A percentile compares a stretch with the other conserved stretches of the same genome.
Evolutionary conservation across 495 filamentous ascomycete species (phyloP).

Genomic region (Thermochaetoides thermophila): DNA sequence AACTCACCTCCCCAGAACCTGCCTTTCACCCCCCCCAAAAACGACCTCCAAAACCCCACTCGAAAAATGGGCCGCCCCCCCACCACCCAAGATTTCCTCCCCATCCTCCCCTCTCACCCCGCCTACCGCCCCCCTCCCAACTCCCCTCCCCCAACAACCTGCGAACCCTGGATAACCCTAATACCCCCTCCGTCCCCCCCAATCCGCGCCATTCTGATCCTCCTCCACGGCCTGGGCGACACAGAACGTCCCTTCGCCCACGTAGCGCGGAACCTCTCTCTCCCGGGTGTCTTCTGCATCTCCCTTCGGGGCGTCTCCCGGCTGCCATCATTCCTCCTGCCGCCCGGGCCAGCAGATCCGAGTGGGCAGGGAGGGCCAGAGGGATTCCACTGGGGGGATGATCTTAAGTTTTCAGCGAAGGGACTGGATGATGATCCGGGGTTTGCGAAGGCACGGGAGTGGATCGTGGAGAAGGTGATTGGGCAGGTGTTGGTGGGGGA

Average conservation of each 20-base stretch:
- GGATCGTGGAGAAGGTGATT: conserved; percentile 44
- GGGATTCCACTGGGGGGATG: conserved; percentile 82
- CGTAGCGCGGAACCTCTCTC: conserved; percentile 57
- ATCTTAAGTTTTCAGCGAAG: conserved; percentile 51
- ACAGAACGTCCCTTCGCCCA: conserved; percentile 48
- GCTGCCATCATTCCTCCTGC: conserved; percentile 50
- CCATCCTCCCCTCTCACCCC: conserved; percentile 17
- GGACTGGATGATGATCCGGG: conserved; percentile 72
- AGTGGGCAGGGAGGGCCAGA: conserved; percentile 11
- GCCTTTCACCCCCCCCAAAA: neutral
- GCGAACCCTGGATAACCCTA: conserved; percentile 14
- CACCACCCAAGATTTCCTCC: conserved; percentile 20
- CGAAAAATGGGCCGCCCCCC: conserved; percentile 29
- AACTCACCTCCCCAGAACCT: neutral
- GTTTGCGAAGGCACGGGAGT: conserved; percentile 38
- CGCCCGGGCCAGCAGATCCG: too few relatives aligned
- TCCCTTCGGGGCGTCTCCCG: conserved; percentile 59
- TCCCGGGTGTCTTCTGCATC: conserved; percentile 68
- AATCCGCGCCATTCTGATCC: conserved; percentile 61
- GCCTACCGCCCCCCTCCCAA: neutral
- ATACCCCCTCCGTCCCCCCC: conserved; percentile 24
- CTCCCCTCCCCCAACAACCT: conserved; percentile 1
- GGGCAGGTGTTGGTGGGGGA: conserved; percentile 43
- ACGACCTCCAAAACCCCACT: too few relatives aligned
- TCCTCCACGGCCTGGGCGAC: conserved; percentile 82